Conservation (phyloP, 495 filamentous ascomycete genomes). For the Physcia stellaris region DNA sequence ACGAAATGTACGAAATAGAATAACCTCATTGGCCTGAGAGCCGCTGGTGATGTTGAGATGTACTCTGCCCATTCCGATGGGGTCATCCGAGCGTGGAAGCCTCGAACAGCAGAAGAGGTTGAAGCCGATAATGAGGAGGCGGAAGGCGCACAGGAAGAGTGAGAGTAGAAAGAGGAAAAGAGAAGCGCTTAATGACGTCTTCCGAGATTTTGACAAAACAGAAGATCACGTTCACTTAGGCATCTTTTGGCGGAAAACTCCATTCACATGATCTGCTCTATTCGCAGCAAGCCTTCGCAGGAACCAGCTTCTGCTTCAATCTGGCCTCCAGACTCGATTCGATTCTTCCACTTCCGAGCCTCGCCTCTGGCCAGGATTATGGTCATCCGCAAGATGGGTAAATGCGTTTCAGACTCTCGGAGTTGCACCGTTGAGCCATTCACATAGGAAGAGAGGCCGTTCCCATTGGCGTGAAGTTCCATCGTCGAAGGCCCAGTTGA, state of each 20-base stretch:
- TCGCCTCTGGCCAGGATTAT: slow-evolving; percentile 76
- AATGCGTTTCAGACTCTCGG: too few species aligned
- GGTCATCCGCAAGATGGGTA: slow-evolving; percentile 61
- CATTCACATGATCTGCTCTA: slow-evolving; percentile 4
- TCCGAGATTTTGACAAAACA: slow-evolving; percentile 20
- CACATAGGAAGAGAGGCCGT: too few species aligned
- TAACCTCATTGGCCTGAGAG: slow-evolving; percentile 63
- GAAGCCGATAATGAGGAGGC: slow-evolving; percentile 31
- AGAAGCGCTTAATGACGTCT: slow-evolving; percentile 33
- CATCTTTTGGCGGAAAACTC: neutral
- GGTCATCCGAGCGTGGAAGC: slow-evolving; percentile 38
- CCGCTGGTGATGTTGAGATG: slow-evolving; percentile 35
- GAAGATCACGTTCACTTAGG: slow-evolving; percentile 18
- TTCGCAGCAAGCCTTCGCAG: slow-evolving; percentile 1
- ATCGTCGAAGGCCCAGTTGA: slow-evolving; percentile 96
- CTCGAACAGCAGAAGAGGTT: slow-evolving; percentile 39
- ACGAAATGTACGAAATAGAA: slow-evolving; percentile 38
- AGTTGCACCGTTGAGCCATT: too few species aligned
- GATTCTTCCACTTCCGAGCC: slow-evolving; percentile 80
- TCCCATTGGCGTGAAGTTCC: slow-evolving; percentile 58
- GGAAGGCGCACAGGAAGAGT: slow-evolving; percentile 20
- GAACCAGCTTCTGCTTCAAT: slow-evolving; percentile 31
- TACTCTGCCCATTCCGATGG: slow-evolving; percentile 42
- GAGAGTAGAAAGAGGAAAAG: slow-evolving; percentile 37
- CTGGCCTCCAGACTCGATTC: slow-evolving; percentile 48